Base-by-base conservation (phyloP, 768 basidiomycete species). In the Pleurotus citrinopileatus region DNA sequence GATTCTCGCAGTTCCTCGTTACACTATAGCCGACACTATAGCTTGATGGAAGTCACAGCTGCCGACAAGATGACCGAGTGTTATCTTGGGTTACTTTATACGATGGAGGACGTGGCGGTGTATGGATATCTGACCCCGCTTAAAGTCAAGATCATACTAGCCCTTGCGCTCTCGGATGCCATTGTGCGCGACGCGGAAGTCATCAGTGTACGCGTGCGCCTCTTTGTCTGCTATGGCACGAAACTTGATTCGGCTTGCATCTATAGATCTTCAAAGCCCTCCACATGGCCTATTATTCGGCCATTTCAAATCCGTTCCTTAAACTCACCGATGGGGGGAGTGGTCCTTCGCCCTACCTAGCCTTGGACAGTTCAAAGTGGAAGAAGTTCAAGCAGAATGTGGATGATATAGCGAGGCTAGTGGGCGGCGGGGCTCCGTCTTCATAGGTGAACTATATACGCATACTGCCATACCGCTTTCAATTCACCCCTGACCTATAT, bases 101-200 rank as follows among this genome's bases (percentile, higher is more conserved):
- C 87, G n/a, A 87, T 95, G 78, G 94, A 96, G 69, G 93, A 95
- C 60, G 87, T 91, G 46, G 92, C 91, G 2, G 90, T 93, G 34
- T 95, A 95, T 67, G 94, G 93, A 36, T 96, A 93, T 69, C 82
- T 94, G 46, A 94, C 91, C 8, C 91, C 93, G 10, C 73, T 91
- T 57, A 91, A 88, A 64, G 78, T 94, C 62, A 94, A 94, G 74
- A 92, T 96, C 61, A 79, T 96, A 54, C 64, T 95, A 50, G 87
- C 86, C 0, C 69, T 95, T 47, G 85, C 89, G 6, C 70, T 94
- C 58, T 83, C 89, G 6, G 94, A 96, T 63, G 77, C 88, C 10
- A 81, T 94, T 19, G 83, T 94, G 26, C 82, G 83, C 34, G 94
- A 96, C 64, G 75, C 78, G 22, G 93, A 95, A 61, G 78, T 95